Evolutionary conservation across 2,329 filamentous ascomycete genomes (phyloP), one percentile per base, ranked within the genome.

Genomic region (Westerdykella aurantiaca): DNA sequence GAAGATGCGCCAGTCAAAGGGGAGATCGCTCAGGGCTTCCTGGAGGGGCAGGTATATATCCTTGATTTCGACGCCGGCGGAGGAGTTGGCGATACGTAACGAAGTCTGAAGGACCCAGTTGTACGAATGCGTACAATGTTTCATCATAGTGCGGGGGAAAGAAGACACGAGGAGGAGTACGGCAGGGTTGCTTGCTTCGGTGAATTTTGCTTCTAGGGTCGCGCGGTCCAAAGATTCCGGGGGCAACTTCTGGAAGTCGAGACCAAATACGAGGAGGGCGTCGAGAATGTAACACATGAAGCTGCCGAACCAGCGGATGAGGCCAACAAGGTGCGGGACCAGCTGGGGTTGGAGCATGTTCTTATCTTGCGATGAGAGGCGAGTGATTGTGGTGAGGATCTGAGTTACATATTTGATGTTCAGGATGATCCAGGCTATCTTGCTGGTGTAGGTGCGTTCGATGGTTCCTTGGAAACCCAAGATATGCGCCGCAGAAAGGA

Each of bases 241-340:
- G 39, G 45, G 48, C 2, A 51, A 38, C 35, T 52, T 41, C 37
- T 53, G 43, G 12, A 66, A 17, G 7, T 44, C 42, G 42, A 53
- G 57, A 0, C 58, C 58, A 5, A 64, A 33, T 6, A 53, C 44
- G 43, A 69, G 56, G 38, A 83, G 61, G 23, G 77, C 74, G 52
- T 79, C 75, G 34, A 81, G 58, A 22, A 81, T 67, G 56, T 74
- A 81, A 16, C 74, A 69, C 47, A 76, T 72, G 41, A 82, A 72
- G 49, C 91, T 84, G 31, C 89, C 73, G 0, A 80, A 80, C 90
- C 90, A 96, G 58, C 79, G 83, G 4, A 85, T 80, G 43, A 88
- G 85, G 17, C 87, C 86, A 5, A 83, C 78, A 42, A 66, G 55
- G 23, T 61, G 61, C 5, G 64, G 63, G 1, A 65, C 63, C 5